Conservation (phyloP, 176 grass and related monocot genomes). For the Calamus simplicifolius region DNA sequence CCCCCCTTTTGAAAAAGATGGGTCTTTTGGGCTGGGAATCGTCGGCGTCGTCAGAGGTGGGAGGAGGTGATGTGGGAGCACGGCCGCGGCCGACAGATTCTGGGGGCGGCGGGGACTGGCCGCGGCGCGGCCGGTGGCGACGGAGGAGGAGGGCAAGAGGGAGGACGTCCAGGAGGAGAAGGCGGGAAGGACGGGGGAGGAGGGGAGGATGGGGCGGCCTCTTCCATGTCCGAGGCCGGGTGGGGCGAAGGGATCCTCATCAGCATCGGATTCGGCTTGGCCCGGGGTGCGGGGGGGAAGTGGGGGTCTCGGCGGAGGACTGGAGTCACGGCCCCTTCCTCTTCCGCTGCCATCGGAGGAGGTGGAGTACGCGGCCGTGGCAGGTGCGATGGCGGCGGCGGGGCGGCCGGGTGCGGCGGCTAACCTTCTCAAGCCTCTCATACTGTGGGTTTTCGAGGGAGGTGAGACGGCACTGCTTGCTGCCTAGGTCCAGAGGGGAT, state of each 20-base stretch:
- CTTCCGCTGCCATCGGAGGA: neutral
- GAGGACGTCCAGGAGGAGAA: conserved; percentile 22
- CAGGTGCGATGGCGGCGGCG: neutral
- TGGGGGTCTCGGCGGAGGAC: no score
- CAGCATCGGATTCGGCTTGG: conserved; percentile 1
- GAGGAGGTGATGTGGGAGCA: neutral
- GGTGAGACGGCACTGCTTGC: neutral
- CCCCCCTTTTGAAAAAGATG: conserved; percentile 18
- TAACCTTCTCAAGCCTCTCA: conserved; percentile 1
- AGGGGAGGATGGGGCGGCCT: conserved; percentile 6
- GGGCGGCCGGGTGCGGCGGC: neutral
- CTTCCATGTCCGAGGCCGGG: conserved; percentile 14
- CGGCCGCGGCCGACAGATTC: neutral
- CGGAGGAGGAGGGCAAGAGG: neutral
- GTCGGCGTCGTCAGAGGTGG: neutral
- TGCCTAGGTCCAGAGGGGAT: neutral
- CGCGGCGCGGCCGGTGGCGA: neutral
- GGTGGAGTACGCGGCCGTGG: conserved; percentile 1
- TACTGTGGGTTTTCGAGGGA: neutral
- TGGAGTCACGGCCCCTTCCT: conserved; percentile 6
- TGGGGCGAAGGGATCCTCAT: neutral
- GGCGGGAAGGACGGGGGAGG: conserved; percentile 9
- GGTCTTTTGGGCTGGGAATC: conserved; percentile 8
- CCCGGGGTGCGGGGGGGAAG: neutral
- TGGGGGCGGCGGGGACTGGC: neutral